Evolutionary conservation across 2,329 filamentous ascomycete species (phyloP), one percentile per base, ranked within the genome.

Genomic region (Exophiala spinifera): DNA sequence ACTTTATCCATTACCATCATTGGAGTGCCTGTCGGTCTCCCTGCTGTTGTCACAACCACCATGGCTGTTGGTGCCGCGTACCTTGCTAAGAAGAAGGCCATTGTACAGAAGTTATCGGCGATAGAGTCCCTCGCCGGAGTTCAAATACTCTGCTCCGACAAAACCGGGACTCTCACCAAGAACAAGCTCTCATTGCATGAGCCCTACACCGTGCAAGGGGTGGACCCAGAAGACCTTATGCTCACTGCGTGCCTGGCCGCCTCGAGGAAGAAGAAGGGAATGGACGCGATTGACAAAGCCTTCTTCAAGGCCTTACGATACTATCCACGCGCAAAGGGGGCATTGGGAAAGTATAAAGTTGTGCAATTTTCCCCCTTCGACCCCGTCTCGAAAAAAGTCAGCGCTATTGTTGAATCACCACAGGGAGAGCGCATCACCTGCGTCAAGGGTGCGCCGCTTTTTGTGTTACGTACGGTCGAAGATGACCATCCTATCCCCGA

Each of bases 61-160:
- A 94, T 95, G 89, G 90, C 90, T 70, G 90, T 95, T 71, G 90
- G 90, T 77, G 90, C 90, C 62, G 88, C 89, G 61, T 94, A 94
- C 74, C 83, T 95, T 56, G 90, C 90, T 67, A 91, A 91, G 80
- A 91, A 92, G 81, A 85, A 91, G 78, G 91, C 90, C 51, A 95
- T 95, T 63, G 90, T 95, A 63, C 90, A 95, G 78, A 95, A 92
- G 79, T 84, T 95, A 49, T 90, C 87, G 31, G 90, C 90, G 62
- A 95, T 95, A 60, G 90, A 95, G 79, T 95, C 90, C 21, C 81
- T 95, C 61, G 90, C 90, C 69, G 90, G 90, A 79, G 91, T 95
- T 60, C 88, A 95, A 75, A 94, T 95, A 72, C 87, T 95, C 53
- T 95, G 90, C 80, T 92, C 90, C 49, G 90, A 95, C 82, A 95